Evolutionary conservation across 768 basidiomycete species (phyloP), one percentile per base, ranked within the genome.

Genomic region (Leucocoprinus leucothites): DNA sequence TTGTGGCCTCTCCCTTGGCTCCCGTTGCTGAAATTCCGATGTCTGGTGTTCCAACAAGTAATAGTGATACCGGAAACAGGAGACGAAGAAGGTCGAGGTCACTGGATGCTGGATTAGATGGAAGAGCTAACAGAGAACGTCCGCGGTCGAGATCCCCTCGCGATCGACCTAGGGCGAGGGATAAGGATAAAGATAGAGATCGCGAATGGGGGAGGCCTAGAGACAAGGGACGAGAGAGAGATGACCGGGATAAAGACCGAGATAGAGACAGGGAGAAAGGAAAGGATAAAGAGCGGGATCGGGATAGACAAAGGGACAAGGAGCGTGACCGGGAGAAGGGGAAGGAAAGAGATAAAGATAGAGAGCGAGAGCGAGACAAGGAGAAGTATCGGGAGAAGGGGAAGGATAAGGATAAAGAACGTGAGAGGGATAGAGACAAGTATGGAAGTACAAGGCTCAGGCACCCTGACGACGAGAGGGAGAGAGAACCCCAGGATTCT

Each of bases 401-500:
- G 18, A 57, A 28, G 42, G 42, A 59, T 26, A 51, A 51, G 13
- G 25, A 42, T 13, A 53, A 46, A 8, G 57, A 60, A 24, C 31
- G 62, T 19, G 57, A 62, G 44, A 53, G 48, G 44, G 61, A 63
- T 13, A 51, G 48, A 40, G 59, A 57, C 31, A 56, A 40, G 31
- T 7, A 35, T 34, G 34, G 8, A 9, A 35, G 9, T 35, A 19
- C 34, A 31, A 24, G 61, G 59, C 13, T 19, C 41, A 60, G 48
- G 24, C 53, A 60, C 11, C 48, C 44, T 9, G 58, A 64, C 7
- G 43, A 53, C 13, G 60, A 64, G 43, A 31, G 55, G 38, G 56
- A 64, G 3, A 51, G 53, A 19, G 64, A 60, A 9, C 24, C 47
- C 13, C 58, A 60, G 14, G 51, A 60, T n/a, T 57, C 61, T 19